Evolutionary conservation across 2,329 filamentous ascomycete species (phyloP).

Genomic region (Cytospora leucostoma): DNA sequence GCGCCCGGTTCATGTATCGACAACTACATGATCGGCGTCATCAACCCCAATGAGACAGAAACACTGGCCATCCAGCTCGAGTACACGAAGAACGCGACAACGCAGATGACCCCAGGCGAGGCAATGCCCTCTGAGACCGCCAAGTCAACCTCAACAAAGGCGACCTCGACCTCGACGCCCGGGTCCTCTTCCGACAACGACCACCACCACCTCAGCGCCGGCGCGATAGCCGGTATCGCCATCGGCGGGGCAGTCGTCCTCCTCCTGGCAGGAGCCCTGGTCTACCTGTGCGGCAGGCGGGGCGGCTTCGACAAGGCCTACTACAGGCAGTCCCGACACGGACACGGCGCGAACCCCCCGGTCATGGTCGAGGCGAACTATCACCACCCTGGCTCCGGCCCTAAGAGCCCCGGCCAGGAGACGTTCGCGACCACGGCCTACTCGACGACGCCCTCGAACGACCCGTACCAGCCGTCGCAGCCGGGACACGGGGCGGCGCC

Average conservation of each 20-base stretch:
- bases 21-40: conserved; percentile 73
- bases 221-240: conserved; percentile 61
- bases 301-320: conserved; percentile 43
- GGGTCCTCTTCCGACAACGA: conserved; percentile 26
- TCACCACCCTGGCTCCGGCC: conserved; percentile 24
- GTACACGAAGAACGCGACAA: conserved; percentile 49
- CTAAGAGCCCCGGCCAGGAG: conserved; percentile 40
- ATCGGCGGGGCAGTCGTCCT: conserved; percentile 52
- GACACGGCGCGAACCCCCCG: conserved; percentile 27
- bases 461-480: conserved; percentile 32
- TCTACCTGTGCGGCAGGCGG: conserved; percentile 51
- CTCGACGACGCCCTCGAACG: conserved; percentile 29
- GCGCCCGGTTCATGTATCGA: conserved; percentile 65
- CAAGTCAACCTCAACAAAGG: conserved; percentile 30
- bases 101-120: conserved; percentile 58
- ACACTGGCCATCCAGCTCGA: conserved; percentile 51
- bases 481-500: conserved; percentile 26
- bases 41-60: conserved; percentile 63
- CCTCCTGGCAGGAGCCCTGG: conserved; percentile 44
- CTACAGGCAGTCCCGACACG: conserved; percentile 30
- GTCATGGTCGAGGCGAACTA: conserved; percentile 36
- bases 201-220: conserved; percentile 34
- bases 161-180: conserved; percentile 14
- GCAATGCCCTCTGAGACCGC: conserved; percentile 50
- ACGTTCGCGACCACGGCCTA: conserved; percentile 34